A percentile compares a stretch with the other conserved stretches of the same genome.
Conservation (phyloP, 2,329 filamentous ascomycete species). For the Mariannaea elegans region DNA sequence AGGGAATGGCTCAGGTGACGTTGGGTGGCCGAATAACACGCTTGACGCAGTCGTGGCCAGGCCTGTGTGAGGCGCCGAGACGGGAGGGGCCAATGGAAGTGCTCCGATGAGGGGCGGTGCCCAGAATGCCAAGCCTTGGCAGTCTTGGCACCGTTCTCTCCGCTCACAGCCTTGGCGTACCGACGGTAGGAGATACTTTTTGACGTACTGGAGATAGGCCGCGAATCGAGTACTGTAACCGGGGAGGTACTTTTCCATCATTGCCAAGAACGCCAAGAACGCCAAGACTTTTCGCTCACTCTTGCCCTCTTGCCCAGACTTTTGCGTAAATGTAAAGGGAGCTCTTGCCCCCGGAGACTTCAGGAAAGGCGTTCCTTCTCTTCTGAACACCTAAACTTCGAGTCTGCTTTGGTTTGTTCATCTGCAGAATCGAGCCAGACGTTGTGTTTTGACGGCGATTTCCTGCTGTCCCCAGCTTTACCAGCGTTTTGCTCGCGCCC, state of each 20-base stretch:
- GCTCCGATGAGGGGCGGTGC: constrained; percentile 45
- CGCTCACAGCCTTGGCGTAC: constrained; percentile 36
- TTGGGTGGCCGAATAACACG: constrained; percentile 39
- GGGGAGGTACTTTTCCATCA: constrained; percentile 27
- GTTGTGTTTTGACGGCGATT: constrained; percentile 1
- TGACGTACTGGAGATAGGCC: too few species aligned
- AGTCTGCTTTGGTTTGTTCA: constrained; percentile 11
- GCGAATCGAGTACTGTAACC: too few species aligned
- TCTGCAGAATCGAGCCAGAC: constrained; percentile 6
- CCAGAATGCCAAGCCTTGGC: constrained; percentile 53
- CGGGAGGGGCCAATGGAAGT: constrained; percentile 43
- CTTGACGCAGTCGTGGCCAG: constrained; percentile 42
- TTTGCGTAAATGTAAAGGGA: constrained; percentile 50
- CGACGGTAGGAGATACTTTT: constrained; percentile 24
- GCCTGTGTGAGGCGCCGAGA: constrained; percentile 40
- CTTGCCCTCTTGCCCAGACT: constrained; percentile 46
- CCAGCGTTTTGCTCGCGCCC: constrained; percentile 4
- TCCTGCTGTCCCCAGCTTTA: neutral
- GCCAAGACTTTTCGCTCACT: constrained; percentile 52
- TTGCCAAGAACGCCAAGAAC: constrained; percentile 48
- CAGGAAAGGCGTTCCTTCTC: constrained; percentile 31
- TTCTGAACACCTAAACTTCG: constrained; percentile 30
- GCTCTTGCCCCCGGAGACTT: constrained; percentile 42
- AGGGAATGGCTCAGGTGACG: constrained; percentile 40
- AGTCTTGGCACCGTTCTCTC: constrained; percentile 46